Evolutionary conservation across 768 basidiomycete species (phyloP), one percentile per base, ranked within the genome.

Genomic region (Nidularia sp.): DNA sequence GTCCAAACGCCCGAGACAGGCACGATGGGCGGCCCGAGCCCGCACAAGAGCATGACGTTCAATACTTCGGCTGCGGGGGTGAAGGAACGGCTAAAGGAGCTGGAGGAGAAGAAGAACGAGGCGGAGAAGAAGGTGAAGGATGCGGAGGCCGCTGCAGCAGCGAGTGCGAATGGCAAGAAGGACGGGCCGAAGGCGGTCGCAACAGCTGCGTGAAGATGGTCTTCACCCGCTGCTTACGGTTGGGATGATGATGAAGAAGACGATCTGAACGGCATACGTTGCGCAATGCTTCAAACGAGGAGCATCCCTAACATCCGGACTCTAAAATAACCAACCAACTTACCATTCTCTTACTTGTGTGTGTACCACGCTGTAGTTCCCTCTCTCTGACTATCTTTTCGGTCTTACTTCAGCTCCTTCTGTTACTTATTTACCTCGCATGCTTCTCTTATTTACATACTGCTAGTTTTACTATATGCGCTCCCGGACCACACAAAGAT

Each of bases 41-140:
- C 77, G 15, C 78, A 91, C 64, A 79, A 76, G 62, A 90, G 84
- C 52, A 71, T 90, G 57, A 83, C 79, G 43, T 92, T 92, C 61
- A 90, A 88, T 59, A 81, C 74, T 57, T 41, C 69, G 29, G 62
- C 66, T 18, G 69, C 62, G 50, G 66, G 68, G 12, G 70, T 78
- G 50, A 82, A 78, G 62, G 73, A 73, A 54, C 71, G 79, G 62
- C 77, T 83, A 61, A 79, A 76, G 65, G 85, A 85, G 63, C 73
- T 87, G 25, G 82, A 90, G 66, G 82, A 81, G 59, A 80, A 81
- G 66, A 85, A 80, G 68, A 74, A 57, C 36, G 73, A 81, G 57
- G 81, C 79, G 35, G 81, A 86, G 67, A 79, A 81, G 65, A 85
- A 84, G 2, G 80, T 88, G 15, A 79, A 77, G 59, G 81, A 82